These are phyloP conservation scores for Termitomyces sp. DNA, from an alignment of 768 basidiomycete genomes.

Conservation along the genomic window DNA sequence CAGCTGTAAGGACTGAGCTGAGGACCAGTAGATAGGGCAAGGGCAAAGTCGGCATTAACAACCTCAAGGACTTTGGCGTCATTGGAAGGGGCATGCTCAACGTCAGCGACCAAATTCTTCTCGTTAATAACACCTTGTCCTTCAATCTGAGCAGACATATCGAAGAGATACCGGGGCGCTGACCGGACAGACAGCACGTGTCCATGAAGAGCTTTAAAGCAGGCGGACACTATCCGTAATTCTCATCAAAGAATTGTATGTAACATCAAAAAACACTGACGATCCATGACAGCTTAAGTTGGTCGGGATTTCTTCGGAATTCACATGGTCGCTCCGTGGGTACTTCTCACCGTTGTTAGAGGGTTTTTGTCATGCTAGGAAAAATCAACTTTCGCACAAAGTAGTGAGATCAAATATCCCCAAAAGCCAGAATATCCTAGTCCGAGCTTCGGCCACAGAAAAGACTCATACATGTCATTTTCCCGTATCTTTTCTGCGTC, in stretches of 20 bases:
- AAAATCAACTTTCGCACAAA: background rate
- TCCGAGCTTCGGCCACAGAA: no score
- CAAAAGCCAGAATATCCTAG: no score
- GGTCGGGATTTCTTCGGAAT: background rate
- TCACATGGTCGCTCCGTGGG: background rate
- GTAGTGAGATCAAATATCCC: no score
- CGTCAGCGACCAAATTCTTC: background rate
- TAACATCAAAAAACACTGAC: background rate
- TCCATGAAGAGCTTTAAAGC: background rate
- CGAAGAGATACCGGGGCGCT: background rate
- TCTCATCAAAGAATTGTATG: background rate
- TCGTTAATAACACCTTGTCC: conserved; percentile 11
- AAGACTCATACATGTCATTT: background rate
- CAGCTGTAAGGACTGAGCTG: conserved; percentile 32
- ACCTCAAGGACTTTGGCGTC: conserved; percentile 22
- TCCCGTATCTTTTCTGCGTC: background rate
- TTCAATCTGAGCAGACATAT: conserved; percentile 15
- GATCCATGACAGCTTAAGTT: background rate
- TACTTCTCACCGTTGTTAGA: background rate
- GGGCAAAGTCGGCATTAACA: conserved; percentile 35
- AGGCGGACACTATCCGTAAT: background rate
- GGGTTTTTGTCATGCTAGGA: background rate
- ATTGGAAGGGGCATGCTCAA: conserved; percentile 2
- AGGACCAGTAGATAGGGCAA: conserved; percentile 38
- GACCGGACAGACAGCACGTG: background rate